Base-by-base conservation (phyloP, 2,329 filamentous ascomycete genomes). In the Ceratocystis ficicola region DNA sequence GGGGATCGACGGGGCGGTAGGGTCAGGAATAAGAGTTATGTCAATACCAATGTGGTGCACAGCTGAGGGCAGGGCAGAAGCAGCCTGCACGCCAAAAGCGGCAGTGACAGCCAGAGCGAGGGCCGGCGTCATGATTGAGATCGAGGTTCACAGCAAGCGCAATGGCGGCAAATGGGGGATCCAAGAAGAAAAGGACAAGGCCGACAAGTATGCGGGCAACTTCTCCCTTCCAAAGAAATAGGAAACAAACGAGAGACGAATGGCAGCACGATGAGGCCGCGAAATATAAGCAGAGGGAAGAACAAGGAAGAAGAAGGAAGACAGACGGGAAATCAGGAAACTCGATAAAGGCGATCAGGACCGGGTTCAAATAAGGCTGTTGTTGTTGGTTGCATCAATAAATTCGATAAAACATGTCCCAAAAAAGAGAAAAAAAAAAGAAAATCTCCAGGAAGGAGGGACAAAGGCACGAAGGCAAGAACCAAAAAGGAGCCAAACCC, bases 1-100 rank as follows among this genome's bases (percentile, higher is more conserved):
- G 22, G 59, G 15, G 12, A 30, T 12, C 10, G 50, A 30, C 15
- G 32, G n/a, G n/a, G 66, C 57, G 22, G 50, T 17, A 48, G 63
- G 32, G 15, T 66, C 65, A 46, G 66, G 66, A 30, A 65, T 32
- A 5, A 67, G 57, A 8, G 62, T 67, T 17, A 67, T 32, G 25
- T 64, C 66, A 20, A 67, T 63, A 12, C 57, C 57, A 22, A 67
- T 63, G 25, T 67, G 66, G 63, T 67, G 62, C 25, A 67, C 28
- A n/a, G 66, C 10, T 7, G 63, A 55, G 50, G 66, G 55, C 28
- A 62, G 57, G 7, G 59, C 57, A 20, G 32, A 63, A 7, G 59
- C 63, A 8, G 44, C 65, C 6, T 64, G 61, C 20, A 60, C 62
- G 48, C 65, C 50, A 12, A 66, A 44, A 44, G 60, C 50, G 52